Percentiles rank a stretch among this genome's conserved stretches.
These are phyloP conservation scores for Vaccinium myrtillus DNA, from an alignment of 148 eudicot genomes.

Conservation along the genomic window DNA sequence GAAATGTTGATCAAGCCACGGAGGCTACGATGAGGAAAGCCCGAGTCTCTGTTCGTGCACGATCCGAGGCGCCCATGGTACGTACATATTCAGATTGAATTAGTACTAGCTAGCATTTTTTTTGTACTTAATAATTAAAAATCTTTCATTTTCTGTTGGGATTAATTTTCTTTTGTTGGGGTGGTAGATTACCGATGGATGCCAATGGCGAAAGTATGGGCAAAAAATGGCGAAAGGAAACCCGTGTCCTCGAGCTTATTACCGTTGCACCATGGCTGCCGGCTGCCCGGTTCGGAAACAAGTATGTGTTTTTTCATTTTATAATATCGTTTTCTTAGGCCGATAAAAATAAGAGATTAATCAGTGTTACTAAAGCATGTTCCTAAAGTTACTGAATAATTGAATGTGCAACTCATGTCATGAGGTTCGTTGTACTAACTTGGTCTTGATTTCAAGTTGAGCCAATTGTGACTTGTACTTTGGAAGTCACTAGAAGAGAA, in stretches of 20 bases:
- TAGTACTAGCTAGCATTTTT: background rate
- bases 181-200: slow-evolving; percentile 28
- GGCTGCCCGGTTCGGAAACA: slow-evolving; percentile 35
- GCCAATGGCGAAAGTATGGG: slow-evolving; percentile 35
- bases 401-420: no score
- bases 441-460: background rate
- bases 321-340: background rate
- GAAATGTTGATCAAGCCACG: slow-evolving; percentile 22
- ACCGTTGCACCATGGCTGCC: slow-evolving; percentile 35
- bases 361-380: background rate
- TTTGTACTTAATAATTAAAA: background rate
- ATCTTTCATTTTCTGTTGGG: background rate
- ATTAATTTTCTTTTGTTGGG: background rate
- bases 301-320: slow-evolving; percentile 14
- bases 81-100: background rate
- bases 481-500: background rate
- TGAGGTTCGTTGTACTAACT: background rate
- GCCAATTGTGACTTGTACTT: background rate
- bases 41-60: slow-evolving; percentile 33
- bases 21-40: slow-evolving; percentile 36
- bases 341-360: background rate
- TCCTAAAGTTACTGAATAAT: no score
- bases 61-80: slow-evolving; percentile 38
- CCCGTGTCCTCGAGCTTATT: slow-evolving; percentile 33
- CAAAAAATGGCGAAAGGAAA: slow-evolving; percentile 36